These are phyloP conservation scores for Annulohypoxylon bovei DNA, from an alignment of 495 filamentous ascomycete genomes.

Conservation along the genomic window DNA sequence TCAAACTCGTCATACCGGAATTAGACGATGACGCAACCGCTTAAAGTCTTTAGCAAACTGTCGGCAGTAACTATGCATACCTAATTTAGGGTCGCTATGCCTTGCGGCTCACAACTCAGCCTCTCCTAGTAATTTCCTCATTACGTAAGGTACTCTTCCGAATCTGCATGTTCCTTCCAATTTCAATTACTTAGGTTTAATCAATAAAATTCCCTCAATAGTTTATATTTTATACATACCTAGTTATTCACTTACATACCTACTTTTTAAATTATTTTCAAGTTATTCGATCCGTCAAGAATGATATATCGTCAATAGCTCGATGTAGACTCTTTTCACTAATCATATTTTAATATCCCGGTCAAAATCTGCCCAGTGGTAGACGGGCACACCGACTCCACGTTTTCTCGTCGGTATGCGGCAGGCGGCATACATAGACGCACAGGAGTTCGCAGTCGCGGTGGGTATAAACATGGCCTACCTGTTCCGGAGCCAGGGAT, in stretches of 20 bases:
- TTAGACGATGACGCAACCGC: neutral
- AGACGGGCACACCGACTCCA: constrained; percentile 33
- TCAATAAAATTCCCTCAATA: neutral
- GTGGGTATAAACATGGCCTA: constrained; percentile 2
- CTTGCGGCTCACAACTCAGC: neutral
- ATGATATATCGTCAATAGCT: neutral
- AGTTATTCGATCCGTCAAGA: neutral
- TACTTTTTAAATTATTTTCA: neutral
- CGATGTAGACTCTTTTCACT: neutral
- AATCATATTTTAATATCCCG: constrained; percentile 5
- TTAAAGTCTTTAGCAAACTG: neutral
- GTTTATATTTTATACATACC: neutral
- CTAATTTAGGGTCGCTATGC: neutral
- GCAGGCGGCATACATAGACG: constrained; percentile 32
- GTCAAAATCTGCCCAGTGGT: neutral
- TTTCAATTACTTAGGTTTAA: neutral
- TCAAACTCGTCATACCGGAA: neutral
- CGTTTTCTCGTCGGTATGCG: constrained; percentile 35
- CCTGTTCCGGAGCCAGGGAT: constrained; percentile 4
- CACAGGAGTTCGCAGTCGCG: constrained; percentile 43
- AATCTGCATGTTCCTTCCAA: too few species aligned
- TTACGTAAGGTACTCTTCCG: neutral
- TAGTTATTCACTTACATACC: neutral
- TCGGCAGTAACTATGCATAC: neutral
- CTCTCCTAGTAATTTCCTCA: neutral